Evolutionary conservation across 345 rosid genomes (phyloP).

Genomic region (Bruguiera parviflora): DNA sequence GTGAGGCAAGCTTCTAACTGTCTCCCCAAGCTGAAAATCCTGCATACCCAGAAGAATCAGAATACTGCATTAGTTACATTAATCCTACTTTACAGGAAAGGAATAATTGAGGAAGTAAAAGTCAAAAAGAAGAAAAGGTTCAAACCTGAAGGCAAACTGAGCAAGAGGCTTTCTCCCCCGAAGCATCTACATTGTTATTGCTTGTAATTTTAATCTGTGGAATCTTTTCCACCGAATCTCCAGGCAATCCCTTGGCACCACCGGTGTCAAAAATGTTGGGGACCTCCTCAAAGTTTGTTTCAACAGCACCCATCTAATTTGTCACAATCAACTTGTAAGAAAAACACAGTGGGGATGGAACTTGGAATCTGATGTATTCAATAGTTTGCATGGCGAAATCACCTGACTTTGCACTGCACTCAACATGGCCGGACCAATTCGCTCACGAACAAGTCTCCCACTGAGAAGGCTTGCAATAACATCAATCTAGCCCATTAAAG

Average conservation of each 20-base stretch:
- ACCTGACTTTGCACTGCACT: conserved; percentile 99
- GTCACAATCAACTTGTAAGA: conserved; percentile 12
- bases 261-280: conserved; percentile 87
- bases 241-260: conserved; percentile 64
- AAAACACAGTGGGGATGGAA: background rate
- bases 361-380: background rate
- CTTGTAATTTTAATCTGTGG: conserved; percentile 72
- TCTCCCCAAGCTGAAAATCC: conserved; percentile 95
- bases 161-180: conserved; percentile 76
- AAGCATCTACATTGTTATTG: conserved; percentile 60
- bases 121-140: background rate
- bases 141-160: conserved; percentile 97
- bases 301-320: conserved; percentile 90
- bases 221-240: conserved; percentile 75
- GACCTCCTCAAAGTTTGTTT: conserved; percentile 67
- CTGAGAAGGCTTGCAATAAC: conserved; percentile 96
- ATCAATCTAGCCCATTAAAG: conserved; percentile 64
- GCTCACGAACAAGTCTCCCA: conserved; percentile 95
- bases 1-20: conserved; percentile 86
- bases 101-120: background rate
- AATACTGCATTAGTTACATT: background rate
- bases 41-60: conserved; percentile 27
- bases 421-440: conserved; percentile 98
- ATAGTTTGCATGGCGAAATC: conserved; percentile 6
- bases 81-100: background rate